phyloP scores from a whole-genome alignment of 345 rosid species.

The Sonneratia caseolaris region DNA sequence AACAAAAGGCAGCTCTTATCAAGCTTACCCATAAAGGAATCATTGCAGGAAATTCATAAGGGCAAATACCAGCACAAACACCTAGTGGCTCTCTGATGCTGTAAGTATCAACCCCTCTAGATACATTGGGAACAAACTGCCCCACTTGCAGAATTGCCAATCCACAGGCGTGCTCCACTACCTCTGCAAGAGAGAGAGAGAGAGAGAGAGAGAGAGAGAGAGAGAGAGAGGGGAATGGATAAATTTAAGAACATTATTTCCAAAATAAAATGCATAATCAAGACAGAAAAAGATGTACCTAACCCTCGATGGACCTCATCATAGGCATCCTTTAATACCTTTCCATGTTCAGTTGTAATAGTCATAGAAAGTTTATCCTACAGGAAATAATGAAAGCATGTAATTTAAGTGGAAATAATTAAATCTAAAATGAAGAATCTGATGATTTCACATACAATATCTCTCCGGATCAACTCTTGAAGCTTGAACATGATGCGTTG shows the following conservation, averaged over 20 bases:
- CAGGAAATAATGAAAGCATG: background rate
- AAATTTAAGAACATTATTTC: background rate
- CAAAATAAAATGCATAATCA: background rate
- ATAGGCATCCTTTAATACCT: constrained; percentile 35
- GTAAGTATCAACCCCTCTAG: constrained; percentile 35
- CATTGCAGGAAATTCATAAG: constrained; percentile 1
- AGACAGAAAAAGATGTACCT: constrained; percentile 22
- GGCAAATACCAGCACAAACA: constrained; percentile 49
- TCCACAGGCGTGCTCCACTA: constrained; percentile 47
- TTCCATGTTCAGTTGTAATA: constrained; percentile 55
- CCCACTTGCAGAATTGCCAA: constrained; percentile 36
- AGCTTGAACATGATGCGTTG: constrained; percentile 64
- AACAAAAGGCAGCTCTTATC: background rate
- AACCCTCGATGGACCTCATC: constrained; percentile 35
- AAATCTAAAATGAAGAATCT: background rate
- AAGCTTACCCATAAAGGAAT: no score
- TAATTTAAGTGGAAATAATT: constrained; percentile 2
- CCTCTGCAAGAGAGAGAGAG: constrained; percentile 26
- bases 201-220: constrained; percentile 9
- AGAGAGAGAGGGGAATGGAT: constrained; percentile 4
- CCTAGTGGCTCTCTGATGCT: constrained; percentile 44
- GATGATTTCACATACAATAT: constrained; percentile 26
- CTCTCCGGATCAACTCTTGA: constrained; percentile 57
- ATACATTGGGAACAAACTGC: constrained; percentile 33
- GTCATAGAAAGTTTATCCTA: constrained; percentile 50